Percentiles rank a stretch among this genome's conserved stretches.
These are phyloP conservation scores for Debaryomyces castellii DNA, from an alignment of 805 yeast species.

Conservation along the genomic window DNA sequence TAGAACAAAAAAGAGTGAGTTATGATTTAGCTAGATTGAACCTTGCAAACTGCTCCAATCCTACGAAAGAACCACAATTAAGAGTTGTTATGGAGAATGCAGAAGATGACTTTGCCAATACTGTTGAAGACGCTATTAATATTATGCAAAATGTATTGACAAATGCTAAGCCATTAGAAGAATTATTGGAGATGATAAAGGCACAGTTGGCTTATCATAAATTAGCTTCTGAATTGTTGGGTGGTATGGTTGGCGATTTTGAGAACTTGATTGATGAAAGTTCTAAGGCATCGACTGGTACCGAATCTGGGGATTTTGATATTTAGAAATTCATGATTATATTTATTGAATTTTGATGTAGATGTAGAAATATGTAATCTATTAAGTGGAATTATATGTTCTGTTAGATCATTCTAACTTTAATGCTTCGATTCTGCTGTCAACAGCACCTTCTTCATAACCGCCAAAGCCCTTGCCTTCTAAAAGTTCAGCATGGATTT, in stretches of 20 bases:
- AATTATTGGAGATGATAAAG: conserved; percentile 63
- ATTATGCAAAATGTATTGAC: conserved; percentile 80
- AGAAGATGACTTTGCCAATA: conserved; percentile 87
- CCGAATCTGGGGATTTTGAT: conserved; percentile 33
- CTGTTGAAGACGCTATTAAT: conserved; percentile 83
- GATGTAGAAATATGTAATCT: background rate
- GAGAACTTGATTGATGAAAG: conserved; percentile 57
- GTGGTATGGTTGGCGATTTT: conserved; percentile 60
- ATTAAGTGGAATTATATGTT: background rate
- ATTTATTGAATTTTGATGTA: conserved; percentile 1
- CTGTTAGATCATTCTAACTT: conserved; percentile 12
- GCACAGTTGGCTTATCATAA: conserved; percentile 84
- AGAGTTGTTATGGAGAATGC: conserved; percentile 77
- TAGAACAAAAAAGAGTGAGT: conserved; percentile 72
- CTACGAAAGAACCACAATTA: conserved; percentile 64
- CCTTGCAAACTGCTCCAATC: conserved; percentile 39
- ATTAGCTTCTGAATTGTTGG: conserved; percentile 67
- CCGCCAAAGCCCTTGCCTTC: conserved; percentile 37
- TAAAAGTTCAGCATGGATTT: conserved; percentile 76
- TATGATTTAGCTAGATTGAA: conserved; percentile 73
- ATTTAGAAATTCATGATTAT: conserved; percentile 14
- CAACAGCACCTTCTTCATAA: conserved; percentile 24
- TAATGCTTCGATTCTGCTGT: conserved; percentile 30
- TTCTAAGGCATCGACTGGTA: conserved; percentile 9
- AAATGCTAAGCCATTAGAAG: conserved; percentile 65